Percentiles rank a stretch among this genome's conserved stretches.
phyloP scores from a whole-genome alignment of 73 alveolate genomes.

The Paramecium sonneborni region DNA sequence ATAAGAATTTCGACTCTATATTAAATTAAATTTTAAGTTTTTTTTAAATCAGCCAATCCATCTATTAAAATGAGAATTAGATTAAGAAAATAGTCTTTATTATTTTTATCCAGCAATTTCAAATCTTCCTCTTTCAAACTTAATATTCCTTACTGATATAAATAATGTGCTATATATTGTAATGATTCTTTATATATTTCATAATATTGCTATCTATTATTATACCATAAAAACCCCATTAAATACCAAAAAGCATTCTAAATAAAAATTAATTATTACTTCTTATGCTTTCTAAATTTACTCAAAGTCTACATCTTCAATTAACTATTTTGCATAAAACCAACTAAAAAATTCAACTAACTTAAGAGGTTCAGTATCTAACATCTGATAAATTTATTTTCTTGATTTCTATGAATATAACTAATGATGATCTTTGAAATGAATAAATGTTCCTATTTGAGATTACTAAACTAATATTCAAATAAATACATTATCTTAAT shows the following conservation, averaged over 20 bases:
- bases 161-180: background rate
- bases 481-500: background rate
- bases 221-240: slow-evolving; percentile 32
- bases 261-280: background rate
- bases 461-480: background rate
- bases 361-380: background rate
- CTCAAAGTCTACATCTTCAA: slow-evolving; percentile 34
- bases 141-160: background rate
- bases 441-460: slow-evolving; percentile 30
- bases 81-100: background rate
- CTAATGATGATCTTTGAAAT: slow-evolving; percentile 11
- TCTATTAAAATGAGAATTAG: background rate
- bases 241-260: slow-evolving; percentile 29
- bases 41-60: slow-evolving; percentile 4
- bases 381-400: background rate
- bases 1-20: background rate
- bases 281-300: background rate
- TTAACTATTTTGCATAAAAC: background rate
- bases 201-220: slow-evolving; percentile 5
- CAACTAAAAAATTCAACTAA: background rate
- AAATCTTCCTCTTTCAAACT: background rate
- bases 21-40: background rate
- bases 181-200: background rate
- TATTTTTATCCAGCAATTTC: background rate
- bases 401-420: slow-evolving; percentile 4